Conservation (phyloP, 2,329 filamentous ascomycete genomes). For the Pezicula neosporulosa region DNA sequence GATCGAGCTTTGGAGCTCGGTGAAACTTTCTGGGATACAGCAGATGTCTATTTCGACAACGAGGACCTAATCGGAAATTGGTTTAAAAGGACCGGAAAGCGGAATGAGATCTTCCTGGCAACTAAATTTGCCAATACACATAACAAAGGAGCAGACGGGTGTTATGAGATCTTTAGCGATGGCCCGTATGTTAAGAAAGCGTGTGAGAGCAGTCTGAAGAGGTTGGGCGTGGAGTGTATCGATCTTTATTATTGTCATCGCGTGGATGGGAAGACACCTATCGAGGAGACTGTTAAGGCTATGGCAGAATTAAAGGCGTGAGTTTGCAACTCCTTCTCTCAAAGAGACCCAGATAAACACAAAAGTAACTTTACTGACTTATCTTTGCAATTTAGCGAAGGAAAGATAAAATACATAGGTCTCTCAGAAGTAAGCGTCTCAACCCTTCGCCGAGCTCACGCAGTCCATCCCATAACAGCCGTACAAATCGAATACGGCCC, state of each 20-base stretch:
- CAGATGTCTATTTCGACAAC: constrained; percentile 38
- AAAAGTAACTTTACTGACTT: too few relatives aligned
- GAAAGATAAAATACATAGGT: constrained; percentile 55
- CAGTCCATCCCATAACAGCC: constrained; percentile 46
- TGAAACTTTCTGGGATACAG: constrained; percentile 34
- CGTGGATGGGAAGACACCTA: constrained; percentile 33
- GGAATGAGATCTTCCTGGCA: constrained; percentile 46
- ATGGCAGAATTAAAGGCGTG: constrained; percentile 35
- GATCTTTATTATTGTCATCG: constrained; percentile 33
- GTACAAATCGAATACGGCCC: constrained; percentile 53
- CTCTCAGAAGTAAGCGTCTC: constrained; percentile 47
- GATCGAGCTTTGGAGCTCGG: constrained; percentile 36
- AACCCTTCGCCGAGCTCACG: constrained; percentile 47
- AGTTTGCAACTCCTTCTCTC: background rate
- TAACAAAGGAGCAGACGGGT: background rate
- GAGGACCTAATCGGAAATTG: constrained; percentile 46
- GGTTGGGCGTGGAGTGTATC: constrained; percentile 38
- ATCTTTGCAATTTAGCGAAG: constrained; percentile 32
- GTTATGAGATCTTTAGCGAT: constrained; percentile 21
- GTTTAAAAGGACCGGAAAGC: constrained; percentile 40
- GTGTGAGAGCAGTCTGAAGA: constrained; percentile 36
- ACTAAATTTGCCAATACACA: constrained; percentile 39
- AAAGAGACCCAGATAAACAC: background rate
- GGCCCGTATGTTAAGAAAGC: constrained; percentile 36
- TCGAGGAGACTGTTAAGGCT: constrained; percentile 39